Conservation (phyloP, 148 eudicot genomes). For the Camellia lanceoleosa region DNA sequence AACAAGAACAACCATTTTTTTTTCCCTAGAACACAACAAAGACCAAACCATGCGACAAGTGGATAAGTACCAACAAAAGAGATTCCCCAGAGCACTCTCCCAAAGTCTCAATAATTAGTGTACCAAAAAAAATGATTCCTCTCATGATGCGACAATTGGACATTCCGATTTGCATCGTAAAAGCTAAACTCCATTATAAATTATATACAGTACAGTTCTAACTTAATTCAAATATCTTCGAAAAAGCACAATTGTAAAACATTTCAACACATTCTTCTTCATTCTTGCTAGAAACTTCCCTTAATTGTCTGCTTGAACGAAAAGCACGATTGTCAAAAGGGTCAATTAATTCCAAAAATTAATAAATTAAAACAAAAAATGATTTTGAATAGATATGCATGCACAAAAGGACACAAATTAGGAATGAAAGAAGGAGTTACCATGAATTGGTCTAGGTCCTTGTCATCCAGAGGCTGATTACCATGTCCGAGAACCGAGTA, state of each 20-base stretch:
- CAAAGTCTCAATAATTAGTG: slow-evolving; percentile 18
- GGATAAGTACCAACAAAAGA: slow-evolving; percentile 14
- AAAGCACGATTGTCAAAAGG: too few relatives aligned
- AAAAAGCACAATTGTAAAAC: neutral
- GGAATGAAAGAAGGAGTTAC: slow-evolving; percentile 24
- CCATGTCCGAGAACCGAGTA: slow-evolving; percentile 55
- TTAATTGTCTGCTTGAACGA: neutral
- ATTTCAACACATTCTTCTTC: neutral
- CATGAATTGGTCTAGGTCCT: slow-evolving; percentile 93
- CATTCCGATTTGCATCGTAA: slow-evolving; percentile 2
- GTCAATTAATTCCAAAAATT: too few relatives aligned
- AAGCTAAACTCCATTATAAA: neutral
- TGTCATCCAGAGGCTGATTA: slow-evolving; percentile 44
- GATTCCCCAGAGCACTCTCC: slow-evolving; percentile 27
- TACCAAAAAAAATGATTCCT: slow-evolving; percentile 10
- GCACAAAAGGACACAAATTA: neutral
- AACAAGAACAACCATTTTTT: slow-evolving; percentile 6
- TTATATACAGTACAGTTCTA: neutral
- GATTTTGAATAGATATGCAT: neutral
- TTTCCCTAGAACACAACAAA: neutral
- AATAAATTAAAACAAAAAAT: too few relatives aligned
- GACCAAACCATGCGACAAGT: slow-evolving; percentile 12
- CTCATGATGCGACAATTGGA: slow-evolving; percentile 9
- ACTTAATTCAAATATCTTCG: neutral
- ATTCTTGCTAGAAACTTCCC: neutral